phyloP scores from a whole-genome alignment of 345 rosid species.

The Triadica sebifera region DNA sequence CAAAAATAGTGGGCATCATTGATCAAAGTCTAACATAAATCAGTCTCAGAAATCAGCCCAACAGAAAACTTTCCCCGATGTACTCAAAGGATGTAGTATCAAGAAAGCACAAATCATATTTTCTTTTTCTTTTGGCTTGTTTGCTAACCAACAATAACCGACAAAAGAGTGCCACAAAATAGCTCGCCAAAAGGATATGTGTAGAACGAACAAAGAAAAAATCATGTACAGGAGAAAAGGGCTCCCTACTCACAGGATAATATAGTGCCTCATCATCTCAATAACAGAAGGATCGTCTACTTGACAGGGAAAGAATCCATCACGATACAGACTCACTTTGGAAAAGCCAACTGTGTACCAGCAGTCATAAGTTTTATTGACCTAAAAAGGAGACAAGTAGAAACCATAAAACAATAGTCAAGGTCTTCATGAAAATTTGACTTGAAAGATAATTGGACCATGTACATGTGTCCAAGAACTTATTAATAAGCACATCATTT shows the following conservation, averaged over 20 bases:
- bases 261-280: slow-evolving; percentile 55
- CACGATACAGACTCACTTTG: slow-evolving; percentile 64
- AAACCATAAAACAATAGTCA: neutral
- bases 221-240: neutral
- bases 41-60: too few species aligned
- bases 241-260: slow-evolving; percentile 55
- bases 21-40: too few species aligned
- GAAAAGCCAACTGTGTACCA: slow-evolving; percentile 70
- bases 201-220: neutral
- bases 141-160: too few species aligned
- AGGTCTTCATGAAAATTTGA: neutral
- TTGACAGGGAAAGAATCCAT: slow-evolving; percentile 69
- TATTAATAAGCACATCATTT: neutral
- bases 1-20: too few species aligned
- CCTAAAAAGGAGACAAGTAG: slow-evolving; percentile 39
- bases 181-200: neutral
- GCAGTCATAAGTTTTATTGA: slow-evolving; percentile 86
- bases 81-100: too few species aligned
- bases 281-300: slow-evolving; percentile 52
- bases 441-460: neutral
- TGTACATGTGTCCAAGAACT: neutral
- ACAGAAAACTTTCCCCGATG: too few species aligned
- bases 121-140: too few species aligned
- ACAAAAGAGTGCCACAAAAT: neutral
- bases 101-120: too few species aligned